Evolutionary conservation across 345 rosid genomes (phyloP).

Genomic region (Hibiscus mutabilis): DNA sequence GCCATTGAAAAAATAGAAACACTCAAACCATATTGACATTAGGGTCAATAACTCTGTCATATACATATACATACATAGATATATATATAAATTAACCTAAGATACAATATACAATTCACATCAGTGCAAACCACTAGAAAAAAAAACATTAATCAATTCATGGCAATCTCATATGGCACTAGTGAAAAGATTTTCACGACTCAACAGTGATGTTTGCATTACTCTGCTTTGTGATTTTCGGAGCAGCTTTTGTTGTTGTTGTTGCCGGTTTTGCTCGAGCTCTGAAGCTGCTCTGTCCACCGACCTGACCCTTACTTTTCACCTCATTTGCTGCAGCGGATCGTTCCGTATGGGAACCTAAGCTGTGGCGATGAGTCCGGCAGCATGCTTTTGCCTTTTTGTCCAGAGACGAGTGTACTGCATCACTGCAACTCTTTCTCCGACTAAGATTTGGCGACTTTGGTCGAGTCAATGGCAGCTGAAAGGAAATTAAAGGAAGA

Average conservation of each 20-base stretch:
- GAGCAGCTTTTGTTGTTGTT: conserved; percentile 24
- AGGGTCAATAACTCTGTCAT: not conserved
- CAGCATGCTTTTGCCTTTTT: conserved; percentile 50
- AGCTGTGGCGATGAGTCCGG: conserved; percentile 58
- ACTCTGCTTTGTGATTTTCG: conserved; percentile 23
- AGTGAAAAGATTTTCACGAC: conserved; percentile 25
- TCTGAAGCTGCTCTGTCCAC: conserved; percentile 35
- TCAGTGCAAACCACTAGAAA: not conserved
- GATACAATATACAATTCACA: not conserved
- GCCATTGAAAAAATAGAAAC: no score
- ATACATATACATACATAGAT: no score
- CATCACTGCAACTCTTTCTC: conserved; percentile 86
- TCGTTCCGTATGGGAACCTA: conserved; percentile 38
- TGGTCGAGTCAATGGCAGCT: conserved; percentile 85
- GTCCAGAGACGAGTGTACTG: conserved; percentile 32
- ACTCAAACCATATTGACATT: not conserved
- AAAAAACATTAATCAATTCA: not conserved
- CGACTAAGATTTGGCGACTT: conserved; percentile 60
- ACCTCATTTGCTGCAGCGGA: conserved; percentile 13
- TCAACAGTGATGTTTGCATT: conserved; percentile 29
- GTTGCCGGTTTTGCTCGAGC: conserved; percentile 33
- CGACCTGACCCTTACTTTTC: conserved; percentile 25
- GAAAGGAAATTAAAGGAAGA: conserved; percentile 16
- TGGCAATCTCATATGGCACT: not conserved
- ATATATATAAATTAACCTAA: not conserved